These are phyloP conservation scores for Colletotrichum tofieldiae DNA, from an alignment of 2,329 filamentous ascomycete genomes.

Conservation along the genomic window DNA sequence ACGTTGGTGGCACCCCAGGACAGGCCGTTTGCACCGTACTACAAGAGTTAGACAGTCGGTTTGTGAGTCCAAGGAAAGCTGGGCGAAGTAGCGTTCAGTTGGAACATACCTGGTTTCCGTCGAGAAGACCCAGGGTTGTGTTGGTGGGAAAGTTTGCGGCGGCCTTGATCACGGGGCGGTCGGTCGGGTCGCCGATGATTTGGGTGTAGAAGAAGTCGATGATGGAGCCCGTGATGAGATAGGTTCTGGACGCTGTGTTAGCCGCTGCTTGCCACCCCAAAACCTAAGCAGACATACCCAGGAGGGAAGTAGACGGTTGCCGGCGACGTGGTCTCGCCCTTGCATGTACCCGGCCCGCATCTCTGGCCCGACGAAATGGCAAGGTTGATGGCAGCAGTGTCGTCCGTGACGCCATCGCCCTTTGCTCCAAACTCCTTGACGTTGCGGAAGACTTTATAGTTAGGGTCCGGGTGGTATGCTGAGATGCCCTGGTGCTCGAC, in stretches of 20 bases:
- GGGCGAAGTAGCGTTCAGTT: too few relatives aligned
- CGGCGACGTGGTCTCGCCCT: constrained; percentile 57
- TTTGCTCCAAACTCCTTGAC: constrained; percentile 62
- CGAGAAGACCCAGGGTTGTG: constrained; percentile 61
- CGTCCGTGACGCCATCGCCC: constrained; percentile 56
- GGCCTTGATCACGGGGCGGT: constrained; percentile 71
- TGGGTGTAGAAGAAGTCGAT: constrained; percentile 86
- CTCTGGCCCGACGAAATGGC: constrained; percentile 58
- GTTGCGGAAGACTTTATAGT: constrained; percentile 64
- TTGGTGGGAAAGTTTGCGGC: constrained; percentile 60
- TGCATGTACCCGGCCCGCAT: constrained; percentile 54
- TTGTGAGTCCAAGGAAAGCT: neutral
- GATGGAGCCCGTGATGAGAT: constrained; percentile 79
- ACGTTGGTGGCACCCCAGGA: constrained; percentile 71
- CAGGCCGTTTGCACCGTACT: constrained; percentile 58
- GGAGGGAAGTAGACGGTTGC: constrained; percentile 57
- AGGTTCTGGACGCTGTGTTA: constrained; percentile 63
- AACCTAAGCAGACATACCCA: constrained; percentile 47
- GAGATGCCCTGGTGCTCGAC: constrained; percentile 64
- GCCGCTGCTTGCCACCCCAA: accelerated
- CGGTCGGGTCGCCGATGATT: constrained; percentile 78
- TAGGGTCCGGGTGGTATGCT: constrained; percentile 60
- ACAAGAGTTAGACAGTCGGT: neutral
- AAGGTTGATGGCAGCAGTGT: constrained; percentile 54
- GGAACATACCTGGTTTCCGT: constrained; percentile 54